Percentiles rank a stretch among this genome's conserved stretches.
Conservation (phyloP, 2,329 filamentous ascomycete genomes). For the Botrytis fragariae region DNA sequence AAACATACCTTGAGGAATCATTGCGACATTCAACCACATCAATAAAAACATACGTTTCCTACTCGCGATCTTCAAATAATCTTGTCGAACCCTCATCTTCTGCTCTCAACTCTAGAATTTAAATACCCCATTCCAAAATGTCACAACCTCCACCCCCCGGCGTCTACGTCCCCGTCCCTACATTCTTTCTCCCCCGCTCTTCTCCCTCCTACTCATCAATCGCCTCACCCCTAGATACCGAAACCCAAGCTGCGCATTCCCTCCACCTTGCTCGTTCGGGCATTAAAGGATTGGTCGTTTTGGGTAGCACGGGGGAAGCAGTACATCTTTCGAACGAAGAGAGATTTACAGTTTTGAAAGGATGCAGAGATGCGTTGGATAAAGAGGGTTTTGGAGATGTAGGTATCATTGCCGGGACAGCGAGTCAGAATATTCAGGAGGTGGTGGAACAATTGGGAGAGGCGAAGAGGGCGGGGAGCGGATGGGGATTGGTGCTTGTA, state of each 20-base stretch:
- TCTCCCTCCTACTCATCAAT: conserved; percentile 32
- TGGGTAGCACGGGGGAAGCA: conserved; percentile 63
- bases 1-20: neutral
- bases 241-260: conserved; percentile 54
- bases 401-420: conserved; percentile 58
- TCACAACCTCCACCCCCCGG: conserved; percentile 36
- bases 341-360: conserved; percentile 52
- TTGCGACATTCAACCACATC: neutral
- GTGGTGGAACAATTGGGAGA: conserved; percentile 50
- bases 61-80: neutral
- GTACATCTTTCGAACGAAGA: conserved; percentile 58
- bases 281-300: conserved; percentile 58
- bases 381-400: conserved; percentile 56
- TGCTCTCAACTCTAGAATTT: neutral
- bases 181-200: conserved; percentile 51
- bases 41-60: conserved; percentile 1
- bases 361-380: conserved; percentile 53
- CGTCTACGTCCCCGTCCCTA: conserved; percentile 54
- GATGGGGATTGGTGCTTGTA: conserved; percentile 62
- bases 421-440: conserved; percentile 56
- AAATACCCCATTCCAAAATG: conserved; percentile 21
- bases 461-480: conserved; percentile 55
- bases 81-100: neutral
- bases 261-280: conserved; percentile 59
- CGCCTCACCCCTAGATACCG: conserved; percentile 44